Conservation (phyloP, 2,329 filamentous ascomycete genomes). For the Escovopsis weberi region DNA sequence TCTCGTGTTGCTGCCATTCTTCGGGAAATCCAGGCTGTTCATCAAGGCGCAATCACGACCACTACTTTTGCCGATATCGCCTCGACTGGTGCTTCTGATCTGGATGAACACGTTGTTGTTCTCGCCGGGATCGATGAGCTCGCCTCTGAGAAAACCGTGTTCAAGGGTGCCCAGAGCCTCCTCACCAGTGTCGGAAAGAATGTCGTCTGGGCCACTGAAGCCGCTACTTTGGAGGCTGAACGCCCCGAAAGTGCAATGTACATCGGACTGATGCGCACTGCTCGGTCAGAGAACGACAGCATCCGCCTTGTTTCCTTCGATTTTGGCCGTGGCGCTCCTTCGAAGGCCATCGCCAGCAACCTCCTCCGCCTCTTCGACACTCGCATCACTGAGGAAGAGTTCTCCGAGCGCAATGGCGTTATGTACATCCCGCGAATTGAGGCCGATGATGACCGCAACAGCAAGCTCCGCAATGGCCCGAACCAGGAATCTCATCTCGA, state of each 20-base stretch:
- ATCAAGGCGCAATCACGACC: constrained; percentile 3
- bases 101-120: constrained; percentile 8
- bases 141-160: constrained; percentile 6
- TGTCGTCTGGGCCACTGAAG: constrained; percentile 7
- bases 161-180: constrained; percentile 9
- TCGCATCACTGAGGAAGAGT: constrained; percentile 10
- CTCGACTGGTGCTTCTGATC: neutral
- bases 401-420: constrained; percentile 10
- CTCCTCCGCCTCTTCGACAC: constrained; percentile 8
- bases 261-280: constrained; percentile 7
- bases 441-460: constrained; percentile 11
- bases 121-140: constrained; percentile 10
- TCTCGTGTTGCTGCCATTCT: constrained; percentile 7
- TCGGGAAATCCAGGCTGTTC: constrained; percentile 5
- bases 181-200: constrained; percentile 10
- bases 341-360: constrained; percentile 6
- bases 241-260: constrained; percentile 8
- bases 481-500: constrained; percentile 11
- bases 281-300: constrained; percentile 8
- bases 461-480: constrained; percentile 11
- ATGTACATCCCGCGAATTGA: constrained; percentile 11
- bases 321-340: constrained; percentile 5
- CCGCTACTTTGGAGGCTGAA: constrained; percentile 6
- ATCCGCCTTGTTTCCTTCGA: constrained; percentile 8
- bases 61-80: constrained; percentile 9